Evolutionary conservation across 768 basidiomycete genomes (phyloP).

Genomic region (Termitomyces sp.): DNA sequence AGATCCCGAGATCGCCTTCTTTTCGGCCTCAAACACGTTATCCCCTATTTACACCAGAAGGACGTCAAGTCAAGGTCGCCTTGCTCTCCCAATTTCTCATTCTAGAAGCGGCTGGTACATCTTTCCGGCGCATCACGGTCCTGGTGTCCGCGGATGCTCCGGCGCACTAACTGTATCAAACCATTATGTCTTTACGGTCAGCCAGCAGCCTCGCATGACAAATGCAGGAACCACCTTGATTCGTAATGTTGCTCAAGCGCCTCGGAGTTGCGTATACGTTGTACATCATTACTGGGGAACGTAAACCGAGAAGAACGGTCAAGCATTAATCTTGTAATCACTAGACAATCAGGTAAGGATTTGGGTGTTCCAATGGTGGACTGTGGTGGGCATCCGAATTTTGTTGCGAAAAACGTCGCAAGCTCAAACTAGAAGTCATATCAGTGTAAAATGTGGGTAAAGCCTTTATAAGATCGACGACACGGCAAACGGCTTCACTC

Average conservation of each 20-base stretch:
- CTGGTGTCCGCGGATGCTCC: neutral
- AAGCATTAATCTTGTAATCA: neutral
- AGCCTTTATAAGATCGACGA: too few relatives aligned
- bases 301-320: neutral
- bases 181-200: neutral
- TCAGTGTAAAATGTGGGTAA: too few relatives aligned
- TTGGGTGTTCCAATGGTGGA: too few relatives aligned
- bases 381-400: too few relatives aligned
- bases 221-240: neutral
- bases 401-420: too few relatives aligned
- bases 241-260: neutral
- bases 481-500: too few relatives aligned
- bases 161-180: neutral
- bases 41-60: neutral
- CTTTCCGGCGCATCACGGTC: neutral
- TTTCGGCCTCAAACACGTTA: neutral
- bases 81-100: neutral
- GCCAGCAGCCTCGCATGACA: neutral
- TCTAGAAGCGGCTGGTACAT: neutral
- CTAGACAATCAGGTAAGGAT: neutral
- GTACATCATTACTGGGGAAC: neutral
- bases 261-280: neutral
- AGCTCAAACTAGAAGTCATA: too few relatives aligned
- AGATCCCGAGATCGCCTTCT: constrained; percentile 3
- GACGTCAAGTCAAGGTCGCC: neutral